A percentile compares a stretch with the other conserved stretches of the same genome.
These are phyloP conservation scores for Aureobasidium zeae DNA, from an alignment of 2,329 filamentous ascomycete genomes.

Conservation along the genomic window DNA sequence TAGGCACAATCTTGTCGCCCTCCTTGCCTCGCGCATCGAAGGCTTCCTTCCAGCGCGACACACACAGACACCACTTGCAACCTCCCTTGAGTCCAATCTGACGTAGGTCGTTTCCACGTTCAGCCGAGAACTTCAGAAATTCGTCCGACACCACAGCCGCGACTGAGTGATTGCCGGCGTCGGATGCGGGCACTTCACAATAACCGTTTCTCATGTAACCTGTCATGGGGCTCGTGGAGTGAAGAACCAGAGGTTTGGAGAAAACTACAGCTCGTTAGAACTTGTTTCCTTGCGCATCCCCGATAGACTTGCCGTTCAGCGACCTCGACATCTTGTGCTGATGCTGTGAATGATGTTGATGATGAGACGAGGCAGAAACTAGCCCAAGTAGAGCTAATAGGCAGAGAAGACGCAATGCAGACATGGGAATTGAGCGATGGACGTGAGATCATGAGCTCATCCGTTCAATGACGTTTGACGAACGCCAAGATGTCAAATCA, in stretches of 20 bases:
- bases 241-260: constrained; percentile 48
- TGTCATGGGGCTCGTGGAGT: constrained; percentile 50
- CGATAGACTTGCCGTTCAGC: constrained; percentile 23
- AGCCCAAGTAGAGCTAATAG: not conserved
- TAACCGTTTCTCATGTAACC: constrained; percentile 55
- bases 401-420: not conserved
- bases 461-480: no score
- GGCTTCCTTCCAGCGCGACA: constrained; percentile 46
- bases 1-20: constrained; percentile 39
- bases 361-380: constrained; percentile 2
- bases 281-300: not conserved
- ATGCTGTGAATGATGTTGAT: constrained; percentile 18
- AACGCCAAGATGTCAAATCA: no score
- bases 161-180: constrained; percentile 52
- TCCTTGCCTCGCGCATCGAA: constrained; percentile 44
- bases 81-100: constrained; percentile 46
- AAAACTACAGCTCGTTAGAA: constrained; percentile 36
- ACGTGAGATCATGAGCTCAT: constrained; percentile 6
- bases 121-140: constrained; percentile 53
- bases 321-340: constrained; percentile 28
- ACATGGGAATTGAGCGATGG: constrained; percentile 7
- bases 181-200: constrained; percentile 46
- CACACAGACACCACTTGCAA: constrained; percentile 57
- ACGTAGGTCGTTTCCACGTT: constrained; percentile 50
- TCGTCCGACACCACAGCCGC: constrained; percentile 50